phyloP scores from a whole-genome alignment of 768 basidiomycete species.

The Termitomyces sp. region DNA sequence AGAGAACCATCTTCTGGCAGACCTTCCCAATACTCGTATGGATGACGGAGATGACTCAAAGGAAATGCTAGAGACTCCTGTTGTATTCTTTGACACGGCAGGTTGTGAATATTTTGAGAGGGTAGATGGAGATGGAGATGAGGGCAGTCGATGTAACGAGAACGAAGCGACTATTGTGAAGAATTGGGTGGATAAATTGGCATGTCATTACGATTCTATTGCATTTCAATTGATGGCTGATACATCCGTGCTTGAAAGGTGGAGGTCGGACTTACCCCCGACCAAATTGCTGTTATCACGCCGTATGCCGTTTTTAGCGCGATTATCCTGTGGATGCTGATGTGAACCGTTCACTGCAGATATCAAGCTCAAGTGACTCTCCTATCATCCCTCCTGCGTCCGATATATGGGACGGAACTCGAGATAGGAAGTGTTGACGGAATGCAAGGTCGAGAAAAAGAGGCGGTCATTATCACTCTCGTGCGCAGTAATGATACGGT shows the following conservation, averaged over 20 bases:
- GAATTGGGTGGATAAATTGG: slow-evolving; percentile 79
- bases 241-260: slow-evolving; percentile 36
- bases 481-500: slow-evolving; percentile 90
- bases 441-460: slow-evolving; percentile 96
- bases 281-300: slow-evolving; percentile 84
- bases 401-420: slow-evolving; percentile 60
- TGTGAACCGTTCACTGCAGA: slow-evolving; percentile 31
- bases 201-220: slow-evolving; percentile 23
- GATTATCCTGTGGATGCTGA: neutral
- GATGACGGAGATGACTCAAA: slow-evolving; percentile 62
- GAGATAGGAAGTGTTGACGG: slow-evolving; percentile 97
- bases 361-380: slow-evolving; percentile 95
- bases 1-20: slow-evolving; percentile 64
- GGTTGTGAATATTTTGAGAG: slow-evolving; percentile 94
- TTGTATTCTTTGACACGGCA: slow-evolving; percentile 93
- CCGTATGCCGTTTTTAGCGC: slow-evolving; percentile 42
- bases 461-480: slow-evolving; percentile 88
- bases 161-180: slow-evolving; percentile 89
- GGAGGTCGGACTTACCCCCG: slow-evolving; percentile 53
- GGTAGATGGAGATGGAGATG: slow-evolving; percentile 72
- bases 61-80: slow-evolving; percentile 71
- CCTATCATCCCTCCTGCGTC: slow-evolving; percentile 72
- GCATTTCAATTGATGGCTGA: neutral
- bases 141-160: slow-evolving; percentile 90
- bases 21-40: slow-evolving; percentile 53